Evolutionary conservation across 1,139 yeast genomes (phyloP).

Genomic region (Geotrichum restrictum): DNA sequence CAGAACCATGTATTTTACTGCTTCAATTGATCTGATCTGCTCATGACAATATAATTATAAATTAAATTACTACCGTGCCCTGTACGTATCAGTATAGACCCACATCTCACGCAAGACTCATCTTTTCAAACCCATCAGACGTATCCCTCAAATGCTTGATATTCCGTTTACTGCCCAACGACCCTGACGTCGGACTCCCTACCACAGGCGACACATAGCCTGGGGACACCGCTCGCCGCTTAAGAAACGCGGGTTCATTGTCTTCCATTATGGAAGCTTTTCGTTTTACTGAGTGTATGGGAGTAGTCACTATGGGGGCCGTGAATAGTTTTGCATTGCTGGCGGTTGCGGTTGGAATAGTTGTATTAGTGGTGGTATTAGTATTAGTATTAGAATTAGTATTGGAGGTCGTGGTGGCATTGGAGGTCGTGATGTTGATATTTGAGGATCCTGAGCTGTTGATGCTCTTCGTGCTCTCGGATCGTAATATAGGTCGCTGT

Average conservation of each 20-base stretch:
- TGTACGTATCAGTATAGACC: too few relatives aligned
- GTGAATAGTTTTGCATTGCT: conserved; percentile 2
- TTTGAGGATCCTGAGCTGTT: conserved; percentile 1
- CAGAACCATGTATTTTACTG: too few relatives aligned
- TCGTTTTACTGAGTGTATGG: conserved; percentile 26
- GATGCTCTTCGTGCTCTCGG: conserved; percentile 12
- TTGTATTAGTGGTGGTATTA: too few relatives aligned
- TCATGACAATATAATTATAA: too few relatives aligned
- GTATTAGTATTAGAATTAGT: too few relatives aligned
- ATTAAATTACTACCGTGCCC: too few relatives aligned
- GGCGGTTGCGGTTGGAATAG: too few relatives aligned
- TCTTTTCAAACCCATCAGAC: conserved; percentile 31
- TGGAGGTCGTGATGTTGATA: too few relatives aligned
- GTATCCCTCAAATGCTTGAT: conserved; percentile 35
- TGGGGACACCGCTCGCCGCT: conserved; percentile 37
- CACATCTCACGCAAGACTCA: conserved; percentile 24
- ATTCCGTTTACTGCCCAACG: conserved; percentile 29
- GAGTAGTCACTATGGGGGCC: conserved; percentile 19
- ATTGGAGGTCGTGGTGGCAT: too few relatives aligned
- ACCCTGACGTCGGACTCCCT: conserved; percentile 26
- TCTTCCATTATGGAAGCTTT: conserved; percentile 29
- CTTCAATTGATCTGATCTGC: too few relatives aligned
- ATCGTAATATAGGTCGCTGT: conserved; percentile 9
- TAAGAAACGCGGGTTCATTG: conserved; percentile 26
- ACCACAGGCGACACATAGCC: conserved; percentile 26